Evolutionary conservation across 1,139 yeast species (phyloP), one percentile per base, ranked within the genome.

Genomic region (Yamadazyma taylorii): DNA sequence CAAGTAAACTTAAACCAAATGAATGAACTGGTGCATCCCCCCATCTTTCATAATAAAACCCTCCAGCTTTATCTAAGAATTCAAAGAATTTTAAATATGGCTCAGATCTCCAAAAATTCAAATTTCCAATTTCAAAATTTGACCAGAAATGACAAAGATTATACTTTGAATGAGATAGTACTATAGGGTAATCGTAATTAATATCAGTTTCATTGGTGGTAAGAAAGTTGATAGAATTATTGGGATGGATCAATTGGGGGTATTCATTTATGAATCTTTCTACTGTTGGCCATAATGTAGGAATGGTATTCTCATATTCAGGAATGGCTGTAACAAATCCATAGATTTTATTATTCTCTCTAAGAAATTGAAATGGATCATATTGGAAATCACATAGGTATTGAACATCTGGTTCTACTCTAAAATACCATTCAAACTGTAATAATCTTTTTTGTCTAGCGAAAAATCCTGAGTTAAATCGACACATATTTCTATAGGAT

Each of bases 1-100:
- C 67, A 36, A 92, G 62, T 24, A 90, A 58, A 1, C 81, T 63
- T 4, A 82, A 77, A 0, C 81, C 97, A 24, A 90, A 75, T 0
- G 96, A 73, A 59, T 92, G 97, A 5, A 92, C 95, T 0, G 98
- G 97, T 0, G 97, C 97, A 63, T 92, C 98, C 3, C 98, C 98
- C 98, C 97, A 92, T 47, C 98, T 69, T 60, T 85, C 94, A 55
- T 88, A 88, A 58, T 85, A 85, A 53, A 90, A 89, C 0, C 96
- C 97, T 2, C 95, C 96, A 0, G 80, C 61, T 33, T 66, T 45
- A 53, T 88, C 94, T 38, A 90, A 66, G 56, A 70, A 73, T 14
- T 85, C 71, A 55, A 90, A 89, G 57, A 66, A 89, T n/a, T 70
- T 73, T 24, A 73, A 60, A 58, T 90, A 90, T 14, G 70, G 78